Evolutionary conservation across 2,329 filamentous ascomycete species (phyloP).

Genomic region (Paecilomyces variotii): DNA sequence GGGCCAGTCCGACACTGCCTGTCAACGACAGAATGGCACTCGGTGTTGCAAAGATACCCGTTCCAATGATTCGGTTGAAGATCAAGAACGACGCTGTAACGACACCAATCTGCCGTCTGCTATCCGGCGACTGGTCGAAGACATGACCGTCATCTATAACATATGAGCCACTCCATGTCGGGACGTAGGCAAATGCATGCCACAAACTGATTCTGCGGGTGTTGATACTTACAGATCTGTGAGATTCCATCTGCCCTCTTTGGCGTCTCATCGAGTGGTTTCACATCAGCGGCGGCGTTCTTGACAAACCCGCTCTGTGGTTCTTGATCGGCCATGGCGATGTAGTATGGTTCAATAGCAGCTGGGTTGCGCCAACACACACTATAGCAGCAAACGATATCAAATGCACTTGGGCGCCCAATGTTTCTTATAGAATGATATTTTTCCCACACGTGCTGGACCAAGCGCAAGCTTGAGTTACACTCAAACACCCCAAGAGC

Average conservation of each 20-base stretch:
- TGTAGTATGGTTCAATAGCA: neutral
- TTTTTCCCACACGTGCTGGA: neutral
- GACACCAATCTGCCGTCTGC: constrained; percentile 32
- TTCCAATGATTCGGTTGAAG: constrained; percentile 43
- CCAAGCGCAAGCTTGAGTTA: neutral
- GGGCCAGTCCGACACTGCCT: constrained; percentile 38
- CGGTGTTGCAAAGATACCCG: constrained; percentile 44
- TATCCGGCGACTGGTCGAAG: constrained; percentile 26
- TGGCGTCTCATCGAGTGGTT: constrained; percentile 6
- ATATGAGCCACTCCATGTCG: neutral
- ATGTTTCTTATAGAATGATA: neutral
- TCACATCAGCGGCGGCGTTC: constrained; percentile 12
- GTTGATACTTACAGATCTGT: constrained; percentile 20
- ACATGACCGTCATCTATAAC: constrained; percentile 28
- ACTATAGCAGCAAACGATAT: neutral
- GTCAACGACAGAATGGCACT: constrained; percentile 37
- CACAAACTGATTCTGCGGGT: neutral
- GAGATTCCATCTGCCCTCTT: constrained; percentile 24
- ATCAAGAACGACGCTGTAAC: constrained; percentile 39
- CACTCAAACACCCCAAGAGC: neutral
- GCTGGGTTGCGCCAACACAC: neutral
- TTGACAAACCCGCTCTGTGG: constrained; percentile 5
- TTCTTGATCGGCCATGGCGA: neutral
- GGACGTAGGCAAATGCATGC: neutral
- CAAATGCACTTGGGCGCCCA: neutral